Conservation (phyloP, 2,329 filamentous ascomycete species). For the Colletotrichum acutatum region DNA sequence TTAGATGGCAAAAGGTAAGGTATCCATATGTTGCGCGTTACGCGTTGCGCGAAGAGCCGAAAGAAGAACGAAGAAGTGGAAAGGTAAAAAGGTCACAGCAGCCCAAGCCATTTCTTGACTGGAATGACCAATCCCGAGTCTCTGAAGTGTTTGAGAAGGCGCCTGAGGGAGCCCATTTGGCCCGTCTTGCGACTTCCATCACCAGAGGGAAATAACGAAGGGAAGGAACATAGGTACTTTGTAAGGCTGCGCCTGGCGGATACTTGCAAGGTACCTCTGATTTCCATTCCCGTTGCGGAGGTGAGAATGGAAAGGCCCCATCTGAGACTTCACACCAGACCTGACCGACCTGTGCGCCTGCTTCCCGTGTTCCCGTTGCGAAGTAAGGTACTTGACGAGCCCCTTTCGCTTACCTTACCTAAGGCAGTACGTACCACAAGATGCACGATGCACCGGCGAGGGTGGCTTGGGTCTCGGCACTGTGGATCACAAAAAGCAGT, state of each 20-base stretch:
- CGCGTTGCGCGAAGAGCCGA: not conserved
- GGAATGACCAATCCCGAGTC: not conserved
- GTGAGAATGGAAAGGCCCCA: too few species aligned
- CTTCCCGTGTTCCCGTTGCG: not conserved
- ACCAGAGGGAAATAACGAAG: not conserved
- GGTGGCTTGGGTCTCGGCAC: conserved; percentile 31
- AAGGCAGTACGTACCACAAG: not conserved
- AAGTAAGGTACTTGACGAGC: not conserved
- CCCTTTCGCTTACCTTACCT: not conserved
- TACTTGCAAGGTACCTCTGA: not conserved
- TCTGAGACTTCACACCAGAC: too few species aligned
- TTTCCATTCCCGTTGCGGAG: not conserved
- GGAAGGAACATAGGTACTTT: not conserved
- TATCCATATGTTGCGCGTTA: not conserved
- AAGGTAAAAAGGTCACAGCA: not conserved
- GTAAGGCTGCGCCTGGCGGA: not conserved
- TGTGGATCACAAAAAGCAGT: not conserved
- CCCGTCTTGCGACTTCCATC: not conserved
- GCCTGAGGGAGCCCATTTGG: not conserved
- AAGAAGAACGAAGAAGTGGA: not conserved
- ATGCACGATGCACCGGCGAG: not conserved
- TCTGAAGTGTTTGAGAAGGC: not conserved
- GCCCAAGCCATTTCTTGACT: not conserved
- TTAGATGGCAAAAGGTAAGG: not conserved
- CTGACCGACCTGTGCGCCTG: too few species aligned